Evolutionary conservation across 2,329 filamentous ascomycete genomes (phyloP).

Genomic region (Phaeoacremonium minimum): DNA sequence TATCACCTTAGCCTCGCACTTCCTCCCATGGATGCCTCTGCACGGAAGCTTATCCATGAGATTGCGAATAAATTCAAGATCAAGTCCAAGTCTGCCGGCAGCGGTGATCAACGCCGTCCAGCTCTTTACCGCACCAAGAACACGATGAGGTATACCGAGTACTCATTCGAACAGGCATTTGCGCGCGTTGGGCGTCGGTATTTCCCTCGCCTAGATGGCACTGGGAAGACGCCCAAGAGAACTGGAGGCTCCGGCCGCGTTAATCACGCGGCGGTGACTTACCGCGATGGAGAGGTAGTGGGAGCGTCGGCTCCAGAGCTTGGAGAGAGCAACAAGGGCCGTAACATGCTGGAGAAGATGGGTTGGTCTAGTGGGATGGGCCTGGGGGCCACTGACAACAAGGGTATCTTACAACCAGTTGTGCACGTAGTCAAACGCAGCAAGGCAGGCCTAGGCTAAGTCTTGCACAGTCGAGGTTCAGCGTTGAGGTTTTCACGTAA

Average conservation of each 20-base stretch:
- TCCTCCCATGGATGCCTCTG: conserved; percentile 77
- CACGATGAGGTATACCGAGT: conserved; percentile 58
- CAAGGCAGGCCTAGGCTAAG: conserved; percentile 75
- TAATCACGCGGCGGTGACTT: conserved; percentile 43
- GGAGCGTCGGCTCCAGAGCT: conserved; percentile 82
- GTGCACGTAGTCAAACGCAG: conserved; percentile 81
- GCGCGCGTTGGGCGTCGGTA: conserved; percentile 47
- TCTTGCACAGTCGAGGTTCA: too few species aligned
- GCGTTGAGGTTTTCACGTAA: too few species aligned
- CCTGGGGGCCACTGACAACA: conserved; percentile 76
- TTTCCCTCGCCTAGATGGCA: conserved; percentile 46
- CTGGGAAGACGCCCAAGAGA: conserved; percentile 17
- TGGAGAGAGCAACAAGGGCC: conserved; percentile 75
- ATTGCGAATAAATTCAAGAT: conserved; percentile 71
- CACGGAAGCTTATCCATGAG: conserved; percentile 76
- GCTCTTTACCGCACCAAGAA: conserved; percentile 69
- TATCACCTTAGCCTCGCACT: conserved; percentile 56
- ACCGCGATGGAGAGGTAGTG: conserved; percentile 83
- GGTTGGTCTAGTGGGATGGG: conserved; percentile 87
- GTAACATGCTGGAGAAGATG: conserved; percentile 93
- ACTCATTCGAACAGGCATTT: conserved; percentile 45
- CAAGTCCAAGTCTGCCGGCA: conserved; percentile 79
- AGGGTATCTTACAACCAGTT: conserved; percentile 84
- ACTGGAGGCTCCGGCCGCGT: conserved; percentile 9
- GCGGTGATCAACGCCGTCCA: conserved; percentile 68